Percentiles rank a stretch among this genome's conserved stretches.
These are phyloP conservation scores for Vaccinium macrocarpon DNA, from an alignment of 148 eudicot species.

Conservation along the genomic window DNA sequence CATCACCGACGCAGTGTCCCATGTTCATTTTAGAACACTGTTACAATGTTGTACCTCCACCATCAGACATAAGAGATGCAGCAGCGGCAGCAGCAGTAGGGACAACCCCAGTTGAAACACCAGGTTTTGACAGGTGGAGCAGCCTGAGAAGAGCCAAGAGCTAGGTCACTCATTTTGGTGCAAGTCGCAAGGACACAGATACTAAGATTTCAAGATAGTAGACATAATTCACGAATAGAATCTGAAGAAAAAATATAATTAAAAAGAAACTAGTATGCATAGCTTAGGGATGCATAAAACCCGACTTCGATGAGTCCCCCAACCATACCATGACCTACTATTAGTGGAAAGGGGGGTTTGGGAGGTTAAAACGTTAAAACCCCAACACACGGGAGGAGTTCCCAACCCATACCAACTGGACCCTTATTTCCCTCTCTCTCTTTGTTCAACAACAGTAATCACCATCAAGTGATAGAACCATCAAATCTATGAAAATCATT, in stretches of 20 bases:
- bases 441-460: not conserved
- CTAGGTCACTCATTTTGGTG: not conserved
- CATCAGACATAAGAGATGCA: slow-evolving; percentile 92
- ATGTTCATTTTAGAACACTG: not conserved
- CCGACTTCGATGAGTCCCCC: not conserved
- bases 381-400: not conserved
- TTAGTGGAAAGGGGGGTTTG: not conserved
- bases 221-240: not conserved
- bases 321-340: too few species aligned
- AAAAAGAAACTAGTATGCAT: not conserved
- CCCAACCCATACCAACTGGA: not conserved
- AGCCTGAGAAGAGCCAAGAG: slow-evolving; percentile 43
- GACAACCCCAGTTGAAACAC: slow-evolving; percentile 76
- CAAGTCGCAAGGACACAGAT: not conserved
- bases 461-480: not conserved
- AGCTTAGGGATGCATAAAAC: not conserved
- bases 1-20: too few species aligned
- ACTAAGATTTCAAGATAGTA: not conserved
- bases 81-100: slow-evolving; percentile 95
- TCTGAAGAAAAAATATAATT: not conserved
- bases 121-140: slow-evolving; percentile 90
- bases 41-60: slow-evolving; percentile 69
- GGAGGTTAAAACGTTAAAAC: not conserved
- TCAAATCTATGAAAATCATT: not conserved
- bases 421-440: not conserved